Base-by-base conservation (phyloP, 1,284 basidiomycete genomes). In the Malassezia japonica region DNA sequence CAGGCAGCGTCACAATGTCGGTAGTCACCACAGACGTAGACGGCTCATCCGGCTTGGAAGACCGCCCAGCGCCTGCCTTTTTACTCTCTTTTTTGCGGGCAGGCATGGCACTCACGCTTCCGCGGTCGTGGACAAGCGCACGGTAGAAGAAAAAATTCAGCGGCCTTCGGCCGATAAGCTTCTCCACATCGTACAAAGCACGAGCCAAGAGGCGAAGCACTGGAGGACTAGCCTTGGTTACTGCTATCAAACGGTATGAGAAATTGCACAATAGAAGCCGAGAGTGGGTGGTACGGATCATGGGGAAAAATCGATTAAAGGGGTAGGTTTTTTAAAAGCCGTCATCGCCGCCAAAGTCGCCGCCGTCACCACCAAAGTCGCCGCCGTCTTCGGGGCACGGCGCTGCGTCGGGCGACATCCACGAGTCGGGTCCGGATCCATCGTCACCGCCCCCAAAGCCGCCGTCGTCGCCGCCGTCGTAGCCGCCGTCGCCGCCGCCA, bases 131-230 rank as follows among this genome's bases (percentile, higher is more conserved):
- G 42, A 33, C 29, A 16, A 37, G n/a, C 15, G 37, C 40, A 20
- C 40, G 45, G 39, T 25, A 24, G 33, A 36, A 53, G 44, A 53
- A 51, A 51, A 53, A 53, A 31, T 31, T 40, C 38, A n/a, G n/a
- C 8, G 3, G 23, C 12, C 16, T 25, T 53, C 50, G 50, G 50
- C 50, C 50, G 50, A 53, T 32, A 3, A 5, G 23, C 35, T 6
- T n/a, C 42, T 44, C 42, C 42, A 44, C 42, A 39, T 15, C 6
- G 24, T n/a, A n/a, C 18, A 9, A 18, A 16, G 20, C 24, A 37
- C 18, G 24, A 21, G 36, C 20, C 36, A 37, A 16, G 27, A 6
- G 12, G 27, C 27, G 27, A 28, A n/a, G n/a, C n/a, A 31, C 28
- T 8, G 28, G 28, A 8, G 28, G 13, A 31, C 13, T 31, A 13